These are phyloP conservation scores for Hibiscus mutabilis DNA, from an alignment of 345 rosid species.

Conservation along the genomic window DNA sequence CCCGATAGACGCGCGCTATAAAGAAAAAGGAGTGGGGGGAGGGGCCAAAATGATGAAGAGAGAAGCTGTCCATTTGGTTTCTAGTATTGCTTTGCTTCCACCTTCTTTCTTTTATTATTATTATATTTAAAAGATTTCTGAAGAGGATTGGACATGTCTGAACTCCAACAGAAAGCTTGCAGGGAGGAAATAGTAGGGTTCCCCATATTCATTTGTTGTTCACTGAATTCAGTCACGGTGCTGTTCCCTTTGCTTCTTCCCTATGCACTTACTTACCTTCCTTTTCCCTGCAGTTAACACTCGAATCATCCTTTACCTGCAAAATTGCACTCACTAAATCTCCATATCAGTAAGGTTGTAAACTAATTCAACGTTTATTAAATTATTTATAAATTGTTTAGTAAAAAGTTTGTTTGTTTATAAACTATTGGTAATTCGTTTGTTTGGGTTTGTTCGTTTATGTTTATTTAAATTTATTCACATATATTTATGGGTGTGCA, in stretches of 20 bases:
- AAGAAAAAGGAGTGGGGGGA: conserved; percentile 10
- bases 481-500: no score
- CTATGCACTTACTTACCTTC: conserved; percentile 18
- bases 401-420: no score
- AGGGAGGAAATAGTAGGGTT: neutral
- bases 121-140: neutral
- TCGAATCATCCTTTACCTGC: no score
- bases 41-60: conserved; percentile 11
- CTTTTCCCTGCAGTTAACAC: no score
- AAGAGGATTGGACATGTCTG: conserved; percentile 27
- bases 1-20: conserved; percentile 45
- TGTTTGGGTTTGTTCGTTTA: no score
- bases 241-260: conserved; percentile 17
- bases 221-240: conserved; percentile 6
- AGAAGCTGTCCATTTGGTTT: neutral
- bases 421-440: no score
- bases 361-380: no score
- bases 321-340: neutral
- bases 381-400: no score
- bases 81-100: neutral
- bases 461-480: no score
- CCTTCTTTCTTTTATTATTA: neutral
- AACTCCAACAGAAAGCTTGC: conserved; percentile 18
- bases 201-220: conserved; percentile 22
- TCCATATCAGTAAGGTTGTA: no score